Conservation (phyloP, 768 basidiomycete species). For the Podaxis sp. region DNA sequence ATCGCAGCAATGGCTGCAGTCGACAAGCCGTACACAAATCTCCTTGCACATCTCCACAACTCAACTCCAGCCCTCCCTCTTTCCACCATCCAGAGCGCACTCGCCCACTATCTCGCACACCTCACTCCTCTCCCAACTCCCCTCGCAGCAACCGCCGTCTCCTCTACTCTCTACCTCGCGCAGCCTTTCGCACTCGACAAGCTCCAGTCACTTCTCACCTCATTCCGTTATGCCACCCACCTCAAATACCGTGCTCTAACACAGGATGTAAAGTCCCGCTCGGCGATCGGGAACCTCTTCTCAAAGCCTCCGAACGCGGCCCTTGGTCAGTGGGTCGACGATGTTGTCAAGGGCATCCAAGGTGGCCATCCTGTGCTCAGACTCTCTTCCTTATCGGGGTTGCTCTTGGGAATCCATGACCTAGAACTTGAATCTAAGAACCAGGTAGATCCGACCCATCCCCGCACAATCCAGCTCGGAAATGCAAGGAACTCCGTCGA, state of each 20-base stretch:
- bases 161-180: constrained; percentile 51
- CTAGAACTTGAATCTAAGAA: constrained; percentile 32
- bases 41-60: constrained; percentile 54
- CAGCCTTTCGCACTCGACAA: constrained; percentile 44
- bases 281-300: constrained; percentile 34
- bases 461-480: constrained; percentile 16
- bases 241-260: constrained; percentile 44
- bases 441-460: constrained; percentile 4
- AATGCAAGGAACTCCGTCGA: constrained; percentile 47
- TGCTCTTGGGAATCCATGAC: constrained; percentile 66
- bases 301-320: constrained; percentile 38
- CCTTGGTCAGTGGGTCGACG: constrained; percentile 49
- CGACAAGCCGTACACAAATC: constrained; percentile 26
- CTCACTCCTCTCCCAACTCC: constrained; percentile 53
- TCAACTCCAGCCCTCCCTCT: constrained; percentile 43
- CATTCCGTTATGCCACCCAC: constrained; percentile 62
- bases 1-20: no score
- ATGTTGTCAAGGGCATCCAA: constrained; percentile 56
- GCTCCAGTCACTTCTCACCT: constrained; percentile 49
- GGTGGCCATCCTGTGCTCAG: constrained; percentile 66
- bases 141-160: constrained; percentile 54
- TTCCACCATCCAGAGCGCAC: constrained; percentile 49
- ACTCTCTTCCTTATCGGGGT: constrained; percentile 61
- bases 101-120: constrained; percentile 58
- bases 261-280: constrained; percentile 33